These are phyloP conservation scores for Styphnolobium japonicum DNA, from an alignment of 306 rosid species.

Conservation along the genomic window DNA sequence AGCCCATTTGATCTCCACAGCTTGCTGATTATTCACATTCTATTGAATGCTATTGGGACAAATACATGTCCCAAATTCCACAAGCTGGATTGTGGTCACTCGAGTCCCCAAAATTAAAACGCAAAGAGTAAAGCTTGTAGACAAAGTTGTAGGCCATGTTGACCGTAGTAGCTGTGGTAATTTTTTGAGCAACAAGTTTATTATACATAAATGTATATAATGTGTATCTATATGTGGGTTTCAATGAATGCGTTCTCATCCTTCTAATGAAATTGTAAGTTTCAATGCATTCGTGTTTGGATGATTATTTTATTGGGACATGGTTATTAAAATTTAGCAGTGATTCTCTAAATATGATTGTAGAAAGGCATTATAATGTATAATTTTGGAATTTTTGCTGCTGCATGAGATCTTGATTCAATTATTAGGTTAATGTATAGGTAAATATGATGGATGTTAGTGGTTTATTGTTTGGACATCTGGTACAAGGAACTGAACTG, in stretches of 20 bases:
- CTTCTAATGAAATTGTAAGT: not conserved
- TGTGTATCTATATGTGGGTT: not conserved
- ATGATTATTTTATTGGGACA: not conserved
- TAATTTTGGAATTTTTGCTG: not conserved
- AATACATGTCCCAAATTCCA: no score
- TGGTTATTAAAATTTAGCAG: no score
- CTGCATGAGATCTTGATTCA: not conserved
- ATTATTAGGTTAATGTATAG: not conserved
- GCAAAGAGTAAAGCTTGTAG: not conserved
- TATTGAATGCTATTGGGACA: no score
- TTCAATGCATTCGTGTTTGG: not conserved
- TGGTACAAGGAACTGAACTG: not conserved
- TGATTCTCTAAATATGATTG: not conserved
- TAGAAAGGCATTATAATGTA: not conserved
- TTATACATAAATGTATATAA: not conserved
- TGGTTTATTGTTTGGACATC: not conserved
- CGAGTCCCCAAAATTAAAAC: not conserved
- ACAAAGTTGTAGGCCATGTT: not conserved
- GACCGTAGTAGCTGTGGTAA: not conserved
- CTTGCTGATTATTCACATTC: no score
- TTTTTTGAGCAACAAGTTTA: not conserved
- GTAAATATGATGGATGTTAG: not conserved
- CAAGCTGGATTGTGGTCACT: no score
- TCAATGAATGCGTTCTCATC: not conserved
- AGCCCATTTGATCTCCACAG: no score